These are phyloP conservation scores for Cercophora samala DNA, from an alignment of 495 filamentous ascomycete genomes.

Conservation along the genomic window DNA sequence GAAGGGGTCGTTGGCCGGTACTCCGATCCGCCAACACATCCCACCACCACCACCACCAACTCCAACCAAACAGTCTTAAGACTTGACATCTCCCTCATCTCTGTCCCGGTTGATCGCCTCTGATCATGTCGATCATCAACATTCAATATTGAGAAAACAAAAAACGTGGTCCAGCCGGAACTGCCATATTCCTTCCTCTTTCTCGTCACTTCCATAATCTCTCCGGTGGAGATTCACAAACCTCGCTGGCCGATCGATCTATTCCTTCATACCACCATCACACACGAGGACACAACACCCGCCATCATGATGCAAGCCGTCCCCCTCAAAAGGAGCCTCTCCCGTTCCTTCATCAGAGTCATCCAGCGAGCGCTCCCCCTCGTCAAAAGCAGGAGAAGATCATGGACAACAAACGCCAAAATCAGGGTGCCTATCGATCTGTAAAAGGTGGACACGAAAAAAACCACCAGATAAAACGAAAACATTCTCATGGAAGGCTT, in stretches of 20 bases:
- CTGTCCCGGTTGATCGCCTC: neutral
- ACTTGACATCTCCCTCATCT: neutral
- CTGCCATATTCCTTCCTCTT: conserved; percentile 8
- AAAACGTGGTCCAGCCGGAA: conserved; percentile 14
- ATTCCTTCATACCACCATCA: neutral
- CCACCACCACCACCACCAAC: neutral
- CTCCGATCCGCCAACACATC: neutral
- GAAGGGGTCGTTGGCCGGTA: neutral
- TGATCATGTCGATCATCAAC: conserved; percentile 7
- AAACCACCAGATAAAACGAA: neutral
- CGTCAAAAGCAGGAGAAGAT: conserved; percentile 19
- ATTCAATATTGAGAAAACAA: neutral
- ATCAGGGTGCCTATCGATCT: conserved; percentile 20
- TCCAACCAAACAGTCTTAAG: neutral
- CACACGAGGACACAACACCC: neutral
- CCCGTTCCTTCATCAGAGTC: conserved; percentile 20
- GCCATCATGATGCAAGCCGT: conserved; percentile 8
- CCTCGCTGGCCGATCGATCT: conserved; percentile 13
- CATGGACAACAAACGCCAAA: conserved; percentile 24
- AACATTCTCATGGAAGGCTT: neutral
- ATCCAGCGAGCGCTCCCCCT: conserved; percentile 21
- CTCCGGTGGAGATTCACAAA: neutral
- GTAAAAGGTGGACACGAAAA: neutral
- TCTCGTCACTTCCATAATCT: neutral
- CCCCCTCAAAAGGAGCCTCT: conserved; percentile 19